Evolutionary conservation across 164 flowering plant species (phyloP).

Genomic region (Aristolochia fimbriata): DNA sequence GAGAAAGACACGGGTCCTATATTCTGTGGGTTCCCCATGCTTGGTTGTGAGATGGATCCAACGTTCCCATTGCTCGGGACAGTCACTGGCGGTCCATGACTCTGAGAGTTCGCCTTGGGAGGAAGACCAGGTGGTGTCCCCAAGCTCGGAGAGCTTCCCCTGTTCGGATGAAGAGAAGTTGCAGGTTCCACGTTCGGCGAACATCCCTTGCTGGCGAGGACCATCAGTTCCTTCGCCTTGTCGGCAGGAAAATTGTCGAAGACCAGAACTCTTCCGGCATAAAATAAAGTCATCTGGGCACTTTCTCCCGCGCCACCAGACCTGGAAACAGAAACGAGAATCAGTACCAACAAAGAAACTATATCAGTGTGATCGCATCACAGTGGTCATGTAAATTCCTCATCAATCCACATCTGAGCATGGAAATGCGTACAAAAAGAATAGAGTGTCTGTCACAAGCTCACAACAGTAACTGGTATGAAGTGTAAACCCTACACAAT

Average conservation of each 20-base stretch:
- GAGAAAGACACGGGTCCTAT: neutral
- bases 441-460: too few relatives aligned
- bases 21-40: slow-evolving; percentile 9
- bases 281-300: slow-evolving; percentile 63
- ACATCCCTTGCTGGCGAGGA: slow-evolving; percentile 31
- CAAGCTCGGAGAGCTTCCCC: neutral
- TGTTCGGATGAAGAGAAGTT: neutral
- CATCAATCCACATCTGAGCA: neutral
- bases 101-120: too few relatives aligned
- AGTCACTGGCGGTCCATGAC: too few relatives aligned
- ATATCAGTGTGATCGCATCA: too few relatives aligned
- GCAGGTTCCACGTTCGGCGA: neutral
- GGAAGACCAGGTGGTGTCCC: neutral
- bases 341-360: too few relatives aligned
- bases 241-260: slow-evolving; percentile 49
- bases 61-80: too few relatives aligned
- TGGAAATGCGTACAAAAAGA: too few relatives aligned
- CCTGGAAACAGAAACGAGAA: slow-evolving; percentile 1
- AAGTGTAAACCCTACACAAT: too few relatives aligned
- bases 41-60: too few relatives aligned
- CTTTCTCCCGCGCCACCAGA: neutral
- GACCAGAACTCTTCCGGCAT: slow-evolving; percentile 49
- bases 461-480: too few relatives aligned
- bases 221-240: slow-evolving; percentile 46
- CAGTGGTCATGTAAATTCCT: neutral